phyloP scores from a whole-genome alignment of 257 asterid genomes.

The Capsicum baccatum region DNA sequence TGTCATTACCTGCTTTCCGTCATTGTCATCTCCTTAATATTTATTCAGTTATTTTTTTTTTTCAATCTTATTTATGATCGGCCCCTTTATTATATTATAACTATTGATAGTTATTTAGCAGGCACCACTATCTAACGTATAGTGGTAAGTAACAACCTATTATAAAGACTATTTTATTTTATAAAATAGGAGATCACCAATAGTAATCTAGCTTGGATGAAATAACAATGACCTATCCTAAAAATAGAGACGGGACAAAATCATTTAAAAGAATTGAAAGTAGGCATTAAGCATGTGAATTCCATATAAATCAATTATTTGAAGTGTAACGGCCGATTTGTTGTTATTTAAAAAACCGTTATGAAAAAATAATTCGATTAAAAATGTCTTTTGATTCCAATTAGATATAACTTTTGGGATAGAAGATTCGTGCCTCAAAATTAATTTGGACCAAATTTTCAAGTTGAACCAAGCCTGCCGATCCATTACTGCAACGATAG shows the following conservation, averaged over 20 bases:
- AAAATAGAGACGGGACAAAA: not conserved
- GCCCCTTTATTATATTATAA: not conserved
- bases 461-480: no score
- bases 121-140: not conserved
- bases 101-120: not conserved
- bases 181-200: not conserved
- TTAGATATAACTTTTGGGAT: no score
- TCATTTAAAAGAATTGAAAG: conserved; percentile 7
- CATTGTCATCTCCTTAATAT: not conserved
- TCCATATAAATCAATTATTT: not conserved
- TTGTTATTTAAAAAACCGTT: no score
- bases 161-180: conserved; percentile 20
- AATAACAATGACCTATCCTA: conserved; percentile 16
- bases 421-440: no score
- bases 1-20: not conserved
- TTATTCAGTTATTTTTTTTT: not conserved
- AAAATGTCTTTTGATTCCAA: no score
- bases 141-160: not conserved
- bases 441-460: no score
- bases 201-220: not conserved
- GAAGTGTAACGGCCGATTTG: no score
- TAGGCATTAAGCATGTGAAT: not conserved
- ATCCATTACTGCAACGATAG: no score
- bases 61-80: not conserved
- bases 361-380: no score